These are phyloP conservation scores for Aspergillus cavernicola DNA, from an alignment of 495 filamentous ascomycete species.

Conservation along the genomic window DNA sequence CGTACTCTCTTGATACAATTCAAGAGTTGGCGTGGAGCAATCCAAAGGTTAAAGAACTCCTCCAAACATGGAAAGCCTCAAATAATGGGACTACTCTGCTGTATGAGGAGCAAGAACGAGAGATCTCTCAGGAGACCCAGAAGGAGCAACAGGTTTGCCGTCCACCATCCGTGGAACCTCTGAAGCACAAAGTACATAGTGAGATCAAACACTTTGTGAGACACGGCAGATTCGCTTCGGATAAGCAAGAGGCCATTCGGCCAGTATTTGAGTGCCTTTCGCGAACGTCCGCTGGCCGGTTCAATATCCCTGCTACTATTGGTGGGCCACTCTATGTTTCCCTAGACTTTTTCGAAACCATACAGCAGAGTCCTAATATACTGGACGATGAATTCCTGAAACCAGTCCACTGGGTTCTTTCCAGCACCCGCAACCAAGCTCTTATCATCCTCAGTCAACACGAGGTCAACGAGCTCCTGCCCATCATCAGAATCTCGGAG, in stretches of 20 bases:
- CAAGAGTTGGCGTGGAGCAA: not conserved
- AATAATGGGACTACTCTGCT: constrained; percentile 27
- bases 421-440: constrained; percentile 12
- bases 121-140: constrained; percentile 58
- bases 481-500: constrained; percentile 24
- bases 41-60: not conserved
- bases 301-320: not conserved
- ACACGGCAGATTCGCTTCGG: not conserved
- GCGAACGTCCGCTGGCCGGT: not conserved
- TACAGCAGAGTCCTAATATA: not conserved
- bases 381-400: constrained; percentile 33
- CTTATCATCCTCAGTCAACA: constrained; percentile 56
- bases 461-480: constrained; percentile 53
- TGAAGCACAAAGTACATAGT: constrained; percentile 37
- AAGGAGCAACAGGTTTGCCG: constrained; percentile 50
- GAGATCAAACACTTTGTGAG: not conserved
- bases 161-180: constrained; percentile 34
- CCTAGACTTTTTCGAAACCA: not conserved
- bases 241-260: not conserved
- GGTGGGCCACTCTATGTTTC: not conserved
- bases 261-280: not conserved
- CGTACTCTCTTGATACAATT: not conserved
- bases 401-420: constrained; percentile 57
- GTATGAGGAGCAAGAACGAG: constrained; percentile 63
- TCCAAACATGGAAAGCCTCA: not conserved